These are phyloP conservation scores for Lactarius sanguifluus DNA, from an alignment of 768 basidiomycete species.

Conservation along the genomic window DNA sequence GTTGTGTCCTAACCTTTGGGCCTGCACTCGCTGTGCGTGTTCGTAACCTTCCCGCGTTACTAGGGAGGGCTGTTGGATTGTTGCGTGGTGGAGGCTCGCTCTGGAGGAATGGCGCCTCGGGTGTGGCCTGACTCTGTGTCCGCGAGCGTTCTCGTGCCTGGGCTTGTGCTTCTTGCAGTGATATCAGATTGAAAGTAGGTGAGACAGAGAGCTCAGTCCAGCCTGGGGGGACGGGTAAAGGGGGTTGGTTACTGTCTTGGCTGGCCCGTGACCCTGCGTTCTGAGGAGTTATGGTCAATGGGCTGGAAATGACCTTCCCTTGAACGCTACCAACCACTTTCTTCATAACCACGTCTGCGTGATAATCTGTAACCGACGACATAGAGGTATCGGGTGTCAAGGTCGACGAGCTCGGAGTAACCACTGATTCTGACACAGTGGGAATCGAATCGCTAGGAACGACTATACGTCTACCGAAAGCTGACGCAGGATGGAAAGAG, in stretches of 20 bases:
- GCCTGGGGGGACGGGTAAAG: slow-evolving; percentile 35
- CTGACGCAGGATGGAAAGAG: slow-evolving; percentile 35
- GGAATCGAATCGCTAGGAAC: slow-evolving; percentile 23
- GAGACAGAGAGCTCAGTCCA: slow-evolving; percentile 50
- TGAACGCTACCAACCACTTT: slow-evolving; percentile 23
- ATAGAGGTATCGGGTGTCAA: slow-evolving; percentile 31
- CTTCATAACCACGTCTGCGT: slow-evolving; percentile 19
- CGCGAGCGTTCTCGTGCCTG: slow-evolving; percentile 56
- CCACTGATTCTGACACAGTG: slow-evolving; percentile 36
- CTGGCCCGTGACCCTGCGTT: slow-evolving; percentile 15
- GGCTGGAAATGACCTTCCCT: slow-evolving; percentile 27
- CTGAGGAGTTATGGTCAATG: slow-evolving; percentile 7
- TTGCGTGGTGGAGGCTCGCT: slow-evolving; percentile 34
- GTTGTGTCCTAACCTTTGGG: slow-evolving; percentile 44
- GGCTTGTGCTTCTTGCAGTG: slow-evolving; percentile 76
- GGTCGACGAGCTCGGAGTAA: slow-evolving; percentile 35
- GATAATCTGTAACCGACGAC: slow-evolving; percentile 26
- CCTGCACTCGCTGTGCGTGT: slow-evolving; percentile 60
- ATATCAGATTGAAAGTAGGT: slow-evolving; percentile 64
- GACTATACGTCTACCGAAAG: slow-evolving; percentile 30
- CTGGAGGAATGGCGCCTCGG: slow-evolving; percentile 38
- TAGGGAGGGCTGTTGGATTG: slow-evolving; percentile 14
- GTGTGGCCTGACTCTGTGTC: slow-evolving; percentile 43
- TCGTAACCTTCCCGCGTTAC: slow-evolving; percentile 39
- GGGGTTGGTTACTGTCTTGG: slow-evolving; percentile 15